Evolutionary conservation across 2,329 filamentous ascomycete genomes (phyloP).

Genomic region (Bipolaris zeicola): DNA sequence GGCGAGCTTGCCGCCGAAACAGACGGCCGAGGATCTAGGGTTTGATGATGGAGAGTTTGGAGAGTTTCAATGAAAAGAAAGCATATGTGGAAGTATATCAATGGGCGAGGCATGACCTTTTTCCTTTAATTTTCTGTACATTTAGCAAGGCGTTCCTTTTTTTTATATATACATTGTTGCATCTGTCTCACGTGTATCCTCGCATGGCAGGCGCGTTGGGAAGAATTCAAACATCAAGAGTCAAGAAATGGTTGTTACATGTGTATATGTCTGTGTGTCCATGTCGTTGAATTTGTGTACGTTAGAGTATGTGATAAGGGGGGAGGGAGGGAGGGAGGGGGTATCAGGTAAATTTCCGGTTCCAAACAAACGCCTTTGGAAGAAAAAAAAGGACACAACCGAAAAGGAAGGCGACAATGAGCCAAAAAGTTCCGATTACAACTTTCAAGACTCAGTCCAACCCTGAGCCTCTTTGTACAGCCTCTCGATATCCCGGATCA

Average conservation of each 20-base stretch:
- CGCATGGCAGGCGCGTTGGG: constrained; percentile 29
- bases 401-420: not conserved
- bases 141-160: constrained; percentile 25
- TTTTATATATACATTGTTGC: constrained; percentile 13
- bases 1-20: constrained; percentile 17
- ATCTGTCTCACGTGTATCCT: constrained; percentile 12
- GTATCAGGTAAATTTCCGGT: constrained; percentile 6
- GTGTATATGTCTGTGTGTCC: not conserved
- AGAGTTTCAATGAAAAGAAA: constrained; percentile 68
- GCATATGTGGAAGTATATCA: not conserved
- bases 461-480: constrained; percentile 56
- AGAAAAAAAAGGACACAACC: not conserved
- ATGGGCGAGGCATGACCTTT: constrained; percentile 1
- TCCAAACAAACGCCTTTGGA: not conserved
- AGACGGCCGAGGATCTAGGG: constrained; percentile 66
- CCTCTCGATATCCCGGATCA: constrained; percentile 78
- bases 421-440: not conserved
- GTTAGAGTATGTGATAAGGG: not conserved
- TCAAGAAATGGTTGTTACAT: not conserved
- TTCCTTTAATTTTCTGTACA: not conserved
- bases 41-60: constrained; percentile 90
- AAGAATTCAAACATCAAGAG: constrained; percentile 4
- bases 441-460: constrained; percentile 30
- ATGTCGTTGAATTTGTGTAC: not conserved
- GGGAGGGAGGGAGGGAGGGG: not conserved